Percentiles rank a stretch among this genome's conserved stretches.
Conservation (phyloP, 2,329 filamentous ascomycete genomes). For the Botrytis deweyae region DNA sequence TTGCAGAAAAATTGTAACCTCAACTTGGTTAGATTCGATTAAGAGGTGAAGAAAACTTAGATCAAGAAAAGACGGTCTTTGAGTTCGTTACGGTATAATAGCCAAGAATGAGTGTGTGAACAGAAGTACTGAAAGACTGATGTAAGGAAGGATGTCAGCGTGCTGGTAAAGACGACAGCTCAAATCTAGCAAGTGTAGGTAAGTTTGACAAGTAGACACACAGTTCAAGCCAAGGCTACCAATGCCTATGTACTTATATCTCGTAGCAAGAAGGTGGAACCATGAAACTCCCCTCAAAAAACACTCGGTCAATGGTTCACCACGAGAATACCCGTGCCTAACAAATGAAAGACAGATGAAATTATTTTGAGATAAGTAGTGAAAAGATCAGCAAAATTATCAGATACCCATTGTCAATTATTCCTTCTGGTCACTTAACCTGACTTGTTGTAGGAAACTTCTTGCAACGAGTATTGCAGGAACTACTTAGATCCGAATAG, state of each 20-base stretch:
- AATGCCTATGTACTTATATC: slow-evolving; percentile 5
- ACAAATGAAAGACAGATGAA: slow-evolving; percentile 9
- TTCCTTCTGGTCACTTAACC: background rate
- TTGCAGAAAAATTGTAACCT: background rate
- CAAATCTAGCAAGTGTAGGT: background rate
- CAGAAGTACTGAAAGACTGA: background rate
- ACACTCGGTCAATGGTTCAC: background rate
- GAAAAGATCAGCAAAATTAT: background rate
- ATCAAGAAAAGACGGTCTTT: background rate
- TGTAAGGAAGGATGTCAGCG: background rate
- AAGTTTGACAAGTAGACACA: background rate
- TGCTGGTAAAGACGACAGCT: background rate
- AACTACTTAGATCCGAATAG: background rate
- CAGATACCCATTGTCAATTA: background rate
- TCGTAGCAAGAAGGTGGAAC: background rate
- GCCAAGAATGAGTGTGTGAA: background rate
- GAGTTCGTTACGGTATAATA: background rate
- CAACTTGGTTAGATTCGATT: background rate
- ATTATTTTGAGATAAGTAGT: background rate
- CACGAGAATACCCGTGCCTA: background rate
- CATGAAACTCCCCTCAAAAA: background rate
- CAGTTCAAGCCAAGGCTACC: background rate
- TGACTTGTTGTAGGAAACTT: background rate
- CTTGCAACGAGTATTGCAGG: background rate
- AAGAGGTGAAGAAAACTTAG: background rate